A percentile compares a stretch with the other conserved stretches of the same genome.
These are phyloP conservation scores for Cylindricascospora bacillispora DNA, from an alignment of 1,139 yeast genomes.

Conservation along the genomic window DNA sequence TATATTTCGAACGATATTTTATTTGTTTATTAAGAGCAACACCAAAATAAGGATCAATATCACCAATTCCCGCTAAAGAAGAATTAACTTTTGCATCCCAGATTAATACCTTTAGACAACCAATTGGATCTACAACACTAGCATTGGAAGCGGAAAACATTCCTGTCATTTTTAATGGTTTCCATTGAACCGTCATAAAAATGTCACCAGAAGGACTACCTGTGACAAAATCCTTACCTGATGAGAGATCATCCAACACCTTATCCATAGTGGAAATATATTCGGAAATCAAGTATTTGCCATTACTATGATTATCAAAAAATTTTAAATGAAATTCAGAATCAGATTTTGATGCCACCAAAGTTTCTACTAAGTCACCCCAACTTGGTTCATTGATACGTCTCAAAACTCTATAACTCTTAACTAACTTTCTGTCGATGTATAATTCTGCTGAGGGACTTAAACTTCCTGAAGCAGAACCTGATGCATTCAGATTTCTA, in stretches of 20 bases:
- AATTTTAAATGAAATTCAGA: slow-evolving; percentile 43
- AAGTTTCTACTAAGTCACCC: slow-evolving; percentile 49
- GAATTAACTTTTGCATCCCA: slow-evolving; percentile 32
- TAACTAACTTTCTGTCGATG: slow-evolving; percentile 41
- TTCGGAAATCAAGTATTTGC: slow-evolving; percentile 30
- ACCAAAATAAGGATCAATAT: slow-evolving; percentile 60
- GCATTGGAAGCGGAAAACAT: slow-evolving; percentile 33
- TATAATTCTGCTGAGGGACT: slow-evolving; percentile 61
- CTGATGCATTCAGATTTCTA: slow-evolving; percentile 49
- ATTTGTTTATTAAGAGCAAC: slow-evolving; percentile 45
- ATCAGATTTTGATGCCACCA: slow-evolving; percentile 46
- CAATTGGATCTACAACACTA: slow-evolving; percentile 38
- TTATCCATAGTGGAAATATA: slow-evolving; percentile 42
- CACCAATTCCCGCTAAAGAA: slow-evolving; percentile 52
- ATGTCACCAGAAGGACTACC: slow-evolving; percentile 38
- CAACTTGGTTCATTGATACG: slow-evolving; percentile 61
- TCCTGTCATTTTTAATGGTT: slow-evolving; percentile 51
- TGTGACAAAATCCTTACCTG: slow-evolving; percentile 37
- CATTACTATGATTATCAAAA: slow-evolving; percentile 38
- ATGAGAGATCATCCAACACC: slow-evolving; percentile 41
- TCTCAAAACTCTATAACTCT: slow-evolving; percentile 47
- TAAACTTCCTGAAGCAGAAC: slow-evolving; percentile 54
- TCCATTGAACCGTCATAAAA: slow-evolving; percentile 46
- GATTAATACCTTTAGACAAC: slow-evolving; percentile 49
- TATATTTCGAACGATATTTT: slow-evolving; percentile 41